Base-by-base conservation (phyloP, 2,329 filamentous ascomycete species). In the Cadophora luteo-olivacea region DNA sequence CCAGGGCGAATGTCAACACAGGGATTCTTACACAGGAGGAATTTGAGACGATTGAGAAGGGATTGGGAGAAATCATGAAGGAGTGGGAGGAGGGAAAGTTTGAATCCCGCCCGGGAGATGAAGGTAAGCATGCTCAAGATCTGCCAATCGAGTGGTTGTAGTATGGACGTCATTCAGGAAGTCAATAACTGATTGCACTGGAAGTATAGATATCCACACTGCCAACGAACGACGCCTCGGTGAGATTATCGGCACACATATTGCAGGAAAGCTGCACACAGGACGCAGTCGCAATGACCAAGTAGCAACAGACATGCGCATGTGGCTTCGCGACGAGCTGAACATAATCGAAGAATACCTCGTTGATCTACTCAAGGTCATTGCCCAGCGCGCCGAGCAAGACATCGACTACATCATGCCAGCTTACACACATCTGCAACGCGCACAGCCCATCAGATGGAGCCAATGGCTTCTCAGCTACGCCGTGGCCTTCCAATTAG, bases 261-360 rank as follows among this genome's bases (percentile, higher is more conserved):
- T 92, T 67, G 93, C 91, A 0, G 93, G 94, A 29, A 97, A 97
- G 83, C 87, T 97, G 68, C 94, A 97, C 81, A 97, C 94, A 2
- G 91, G 91, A 54, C 90, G 94, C 64, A 94, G 91, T 79, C 87
- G 94, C 74, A 97, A 97, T 77, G 94, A 97, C 81, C 94, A 97
- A 81, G 89, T 97, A 67, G 93, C 90, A 60, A 94, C 91, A 25
- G 93, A 97, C 76, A 95, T 97, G 92, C 90, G 93, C 70, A 84
- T 97, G 79, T 97, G 93, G 93, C 82, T 97, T 71, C 86, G 93
- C 54, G 90, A 94, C 72, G 86, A 91, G 81, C 83, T 97, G 68
- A 85, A 85, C 67, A 84, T 84, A 72, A 87, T 97, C 63, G 92
- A 97, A 74, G 79, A 75, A 45, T 88, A 89, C 74, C 84, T 97